phyloP scores from a whole-genome alignment of 208 protist species.

The Phytomonas francai region DNA sequence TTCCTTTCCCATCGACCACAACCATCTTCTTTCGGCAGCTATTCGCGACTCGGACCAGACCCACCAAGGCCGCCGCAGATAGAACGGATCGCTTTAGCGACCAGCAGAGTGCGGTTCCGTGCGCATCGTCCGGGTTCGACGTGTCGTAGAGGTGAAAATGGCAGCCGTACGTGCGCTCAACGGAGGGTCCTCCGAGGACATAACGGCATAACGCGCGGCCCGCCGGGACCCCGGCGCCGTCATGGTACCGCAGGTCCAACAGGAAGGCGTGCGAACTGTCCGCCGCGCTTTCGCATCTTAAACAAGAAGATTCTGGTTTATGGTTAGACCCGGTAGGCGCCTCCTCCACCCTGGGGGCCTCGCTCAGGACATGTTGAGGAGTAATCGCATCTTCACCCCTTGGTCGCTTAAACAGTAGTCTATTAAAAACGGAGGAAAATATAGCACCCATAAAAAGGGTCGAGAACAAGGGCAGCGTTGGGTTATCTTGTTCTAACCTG shows the following conservation, averaged over 20 bases:
- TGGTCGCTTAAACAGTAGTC: background rate
- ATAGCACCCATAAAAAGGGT: background rate
- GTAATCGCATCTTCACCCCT: background rate
- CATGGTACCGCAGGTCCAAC: conserved; percentile 13
- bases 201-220: conserved; percentile 26
- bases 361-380: background rate
- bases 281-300: background rate
- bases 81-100: conserved; percentile 14
- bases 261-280: conserved; percentile 2
- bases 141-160: conserved; percentile 66
- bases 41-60: conserved; percentile 69
- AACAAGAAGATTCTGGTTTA: background rate
- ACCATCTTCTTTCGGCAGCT: conserved; percentile 56
- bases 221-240: background rate
- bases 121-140: conserved; percentile 22
- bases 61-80: conserved; percentile 32
- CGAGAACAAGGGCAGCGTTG: background rate
- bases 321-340: background rate
- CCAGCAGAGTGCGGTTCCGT: conserved; percentile 68
- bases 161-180: conserved; percentile 49
- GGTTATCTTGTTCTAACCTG: background rate
- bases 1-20: conserved; percentile 17
- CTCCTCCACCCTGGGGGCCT: background rate
- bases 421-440: background rate
- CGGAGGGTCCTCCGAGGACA: conserved; percentile 25